Percentiles rank a stretch among this genome's conserved stretches.
These are phyloP conservation scores for Barbatosphaeria neglecta DNA, from an alignment of 495 filamentous ascomycete species.

Conservation along the genomic window DNA sequence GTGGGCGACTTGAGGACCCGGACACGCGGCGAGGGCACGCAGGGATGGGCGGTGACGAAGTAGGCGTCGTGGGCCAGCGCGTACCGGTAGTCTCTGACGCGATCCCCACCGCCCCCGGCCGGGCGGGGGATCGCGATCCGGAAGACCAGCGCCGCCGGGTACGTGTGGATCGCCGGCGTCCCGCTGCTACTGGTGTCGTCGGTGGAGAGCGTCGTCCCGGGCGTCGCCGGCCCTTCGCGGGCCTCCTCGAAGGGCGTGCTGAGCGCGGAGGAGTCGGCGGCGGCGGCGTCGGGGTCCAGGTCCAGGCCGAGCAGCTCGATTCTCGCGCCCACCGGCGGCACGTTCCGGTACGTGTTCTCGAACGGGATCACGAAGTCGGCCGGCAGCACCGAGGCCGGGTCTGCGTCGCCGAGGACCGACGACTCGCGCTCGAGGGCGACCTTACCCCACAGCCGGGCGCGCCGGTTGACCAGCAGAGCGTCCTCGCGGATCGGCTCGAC, in stretches of 20 bases:
- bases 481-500: constrained; percentile 35
- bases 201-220: constrained; percentile 18
- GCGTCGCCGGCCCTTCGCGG: constrained; percentile 19
- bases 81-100: constrained; percentile 30
- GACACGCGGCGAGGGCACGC: constrained; percentile 42
- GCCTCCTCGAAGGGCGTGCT: constrained; percentile 21
- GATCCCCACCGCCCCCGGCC: constrained; percentile 17
- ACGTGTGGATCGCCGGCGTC: constrained; percentile 26
- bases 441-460: constrained; percentile 37
- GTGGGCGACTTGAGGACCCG: constrained; percentile 36
- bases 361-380: constrained; percentile 47
- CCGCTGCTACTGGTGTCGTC: constrained; percentile 23
- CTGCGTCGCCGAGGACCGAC: constrained; percentile 38
- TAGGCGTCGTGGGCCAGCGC: constrained; percentile 49
- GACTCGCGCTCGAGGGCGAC: constrained; percentile 37
- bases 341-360: constrained; percentile 35
- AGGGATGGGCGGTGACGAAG: constrained; percentile 56
- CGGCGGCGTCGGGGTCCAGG: constrained; percentile 20
- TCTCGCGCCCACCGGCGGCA: constrained; percentile 20
- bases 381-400: constrained; percentile 34
- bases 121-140: no score
- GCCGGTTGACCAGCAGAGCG: constrained; percentile 25
- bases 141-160: constrained; percentile 43
- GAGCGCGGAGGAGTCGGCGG: constrained; percentile 23
- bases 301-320: constrained; percentile 34